Percentiles rank a stretch among this genome's conserved stretches.
Conservation (phyloP, 2,329 filamentous ascomycete genomes). For the Cladorrhinum sp. region DNA sequence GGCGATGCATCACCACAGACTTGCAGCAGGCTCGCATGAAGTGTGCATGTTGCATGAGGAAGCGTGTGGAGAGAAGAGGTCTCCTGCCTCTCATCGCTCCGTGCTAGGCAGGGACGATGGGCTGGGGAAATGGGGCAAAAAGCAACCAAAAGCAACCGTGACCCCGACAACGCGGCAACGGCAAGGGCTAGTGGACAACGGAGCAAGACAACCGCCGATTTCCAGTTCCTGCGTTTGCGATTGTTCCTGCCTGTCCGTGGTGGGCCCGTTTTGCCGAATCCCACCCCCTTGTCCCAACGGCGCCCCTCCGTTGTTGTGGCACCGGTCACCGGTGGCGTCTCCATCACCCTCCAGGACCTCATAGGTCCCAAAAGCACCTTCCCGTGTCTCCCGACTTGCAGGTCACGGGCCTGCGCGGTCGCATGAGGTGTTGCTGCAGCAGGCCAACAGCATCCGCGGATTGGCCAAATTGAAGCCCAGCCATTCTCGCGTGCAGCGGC, state of each 20-base stretch:
- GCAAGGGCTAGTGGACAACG: not conserved
- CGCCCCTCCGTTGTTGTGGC: not conserved
- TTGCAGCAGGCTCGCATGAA: constrained; percentile 21
- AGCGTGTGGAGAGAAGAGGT: constrained; percentile 1
- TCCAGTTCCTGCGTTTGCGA: not conserved
- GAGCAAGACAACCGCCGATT: not conserved
- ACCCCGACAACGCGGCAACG: not conserved
- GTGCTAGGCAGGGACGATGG: not conserved
- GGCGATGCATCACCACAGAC: constrained; percentile 9
- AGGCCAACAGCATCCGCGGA: not conserved
- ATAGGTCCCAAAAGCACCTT: constrained; percentile 6
- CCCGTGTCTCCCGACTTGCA: constrained; percentile 15
- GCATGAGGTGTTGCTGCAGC: constrained; percentile 8
- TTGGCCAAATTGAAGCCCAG: constrained; percentile 3
- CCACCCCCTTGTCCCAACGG: not conserved
- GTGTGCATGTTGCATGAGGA: constrained; percentile 13
- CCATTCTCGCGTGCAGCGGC: constrained; percentile 19
- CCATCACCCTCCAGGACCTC: not conserved
- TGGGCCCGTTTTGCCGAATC: not conserved
- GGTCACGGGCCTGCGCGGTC: constrained; percentile 12
- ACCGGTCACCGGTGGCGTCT: not conserved
- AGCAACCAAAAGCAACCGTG: too few species aligned
- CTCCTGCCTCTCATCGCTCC: too few species aligned
- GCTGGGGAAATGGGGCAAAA: not conserved
- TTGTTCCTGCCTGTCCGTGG: not conserved